Evolutionary conservation across 1,139 yeast species (phyloP).

Genomic region (Spathaspora sp.): DNA sequence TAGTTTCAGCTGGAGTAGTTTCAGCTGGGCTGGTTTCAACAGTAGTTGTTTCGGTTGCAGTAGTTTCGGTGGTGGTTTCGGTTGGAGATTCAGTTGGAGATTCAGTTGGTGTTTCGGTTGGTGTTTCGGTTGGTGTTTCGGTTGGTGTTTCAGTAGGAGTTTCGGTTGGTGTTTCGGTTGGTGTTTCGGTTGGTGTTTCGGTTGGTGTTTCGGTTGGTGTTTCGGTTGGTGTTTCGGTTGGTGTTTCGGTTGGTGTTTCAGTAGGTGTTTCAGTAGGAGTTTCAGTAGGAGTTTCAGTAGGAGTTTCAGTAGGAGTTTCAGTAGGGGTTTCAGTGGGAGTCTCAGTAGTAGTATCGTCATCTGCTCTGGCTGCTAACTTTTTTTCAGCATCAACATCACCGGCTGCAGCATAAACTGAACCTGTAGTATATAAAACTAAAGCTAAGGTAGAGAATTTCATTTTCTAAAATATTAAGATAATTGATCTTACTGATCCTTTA

Average conservation of each 20-base stretch:
- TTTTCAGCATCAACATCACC: neutral
- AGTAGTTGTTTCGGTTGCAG: neutral
- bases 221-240: neutral
- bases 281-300: neutral
- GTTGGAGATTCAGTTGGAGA: neutral
- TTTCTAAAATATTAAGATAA: neutral
- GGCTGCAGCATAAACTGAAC: slow-evolving; percentile 9
- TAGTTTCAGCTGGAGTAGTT: neutral
- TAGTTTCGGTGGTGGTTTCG: neutral
- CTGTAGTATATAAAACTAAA: slow-evolving; percentile 11
- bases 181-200: neutral
- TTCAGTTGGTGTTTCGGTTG: neutral
- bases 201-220: neutral
- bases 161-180: neutral
- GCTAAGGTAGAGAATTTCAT: slow-evolving; percentile 13
- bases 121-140: neutral
- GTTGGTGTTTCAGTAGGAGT: slow-evolving; percentile 1
- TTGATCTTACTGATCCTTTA: neutral
- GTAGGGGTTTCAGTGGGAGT: neutral
- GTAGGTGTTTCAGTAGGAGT: neutral
- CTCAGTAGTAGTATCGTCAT: neutral
- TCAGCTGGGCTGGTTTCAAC: slow-evolving; percentile 1
- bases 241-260: neutral
- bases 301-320: neutral
- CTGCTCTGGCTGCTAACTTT: slow-evolving; percentile 7